Conservation (phyloP, 495 filamentous ascomycete genomes). For the Amniculicola lignicola region DNA sequence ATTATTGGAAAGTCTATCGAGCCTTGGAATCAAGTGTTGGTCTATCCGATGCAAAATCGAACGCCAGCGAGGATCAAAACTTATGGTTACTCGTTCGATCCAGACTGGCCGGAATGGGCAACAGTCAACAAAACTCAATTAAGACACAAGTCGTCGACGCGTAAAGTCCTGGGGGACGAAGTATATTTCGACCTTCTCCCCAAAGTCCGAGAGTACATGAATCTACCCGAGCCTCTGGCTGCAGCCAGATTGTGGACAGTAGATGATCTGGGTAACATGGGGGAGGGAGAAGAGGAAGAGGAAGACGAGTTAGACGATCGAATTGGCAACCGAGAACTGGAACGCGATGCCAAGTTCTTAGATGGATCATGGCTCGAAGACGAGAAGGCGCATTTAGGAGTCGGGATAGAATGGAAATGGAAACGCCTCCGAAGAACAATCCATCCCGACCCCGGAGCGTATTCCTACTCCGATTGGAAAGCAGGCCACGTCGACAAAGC, state of each 20-base stretch:
- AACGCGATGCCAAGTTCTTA: too few relatives aligned
- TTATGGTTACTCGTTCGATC: conserved; percentile 32
- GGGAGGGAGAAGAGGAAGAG: neutral
- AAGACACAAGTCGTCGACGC: neutral
- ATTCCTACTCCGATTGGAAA: neutral
- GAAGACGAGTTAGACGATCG: neutral
- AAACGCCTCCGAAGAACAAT: neutral
- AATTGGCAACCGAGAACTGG: too few relatives aligned
- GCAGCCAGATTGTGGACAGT: too few relatives aligned
- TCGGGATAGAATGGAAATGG: neutral
- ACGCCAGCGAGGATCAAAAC: conserved; percentile 6
- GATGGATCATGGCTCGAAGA: too few relatives aligned
- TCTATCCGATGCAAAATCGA: neutral
- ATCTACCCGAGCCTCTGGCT: neutral
- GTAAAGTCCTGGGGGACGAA: neutral
- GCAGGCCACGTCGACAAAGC: neutral
- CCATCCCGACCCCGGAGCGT: neutral
- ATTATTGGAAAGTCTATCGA: conserved; percentile 51
- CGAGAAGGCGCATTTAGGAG: neutral
- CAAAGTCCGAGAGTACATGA: neutral
- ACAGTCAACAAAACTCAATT: neutral
- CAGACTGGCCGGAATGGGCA: neutral
- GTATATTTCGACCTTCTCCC: neutral
- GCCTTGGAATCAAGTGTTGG: conserved; percentile 48
- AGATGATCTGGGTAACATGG: neutral